phyloP scores from a whole-genome alignment of 2,329 filamentous ascomycete genomes.

The Didymella sp. region DNA sequence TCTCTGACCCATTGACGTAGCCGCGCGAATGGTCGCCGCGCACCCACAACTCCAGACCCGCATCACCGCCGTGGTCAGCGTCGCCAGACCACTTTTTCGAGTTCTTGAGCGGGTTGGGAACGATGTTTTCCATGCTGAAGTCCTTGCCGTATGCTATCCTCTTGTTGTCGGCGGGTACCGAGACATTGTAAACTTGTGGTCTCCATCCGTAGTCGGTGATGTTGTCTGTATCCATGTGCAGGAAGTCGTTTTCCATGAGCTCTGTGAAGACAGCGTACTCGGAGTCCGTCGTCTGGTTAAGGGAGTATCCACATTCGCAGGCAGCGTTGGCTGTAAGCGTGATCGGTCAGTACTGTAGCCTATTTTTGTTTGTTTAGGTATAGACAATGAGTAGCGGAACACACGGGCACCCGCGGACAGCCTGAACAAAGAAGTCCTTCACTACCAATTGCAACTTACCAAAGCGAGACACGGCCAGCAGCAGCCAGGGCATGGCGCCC shows the following conservation, averaged over 20 bases:
- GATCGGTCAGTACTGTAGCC: slow-evolving; percentile 18
- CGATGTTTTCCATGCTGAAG: slow-evolving; percentile 64
- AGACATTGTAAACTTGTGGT: slow-evolving; percentile 71
- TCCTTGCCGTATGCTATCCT: slow-evolving; percentile 72
- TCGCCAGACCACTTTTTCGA: slow-evolving; percentile 54
- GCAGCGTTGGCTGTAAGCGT: slow-evolving; percentile 51
- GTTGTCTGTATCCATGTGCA: slow-evolving; percentile 61
- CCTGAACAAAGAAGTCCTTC: neutral
- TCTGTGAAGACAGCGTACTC: slow-evolving; percentile 68
- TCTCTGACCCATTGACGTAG: slow-evolving; percentile 68
- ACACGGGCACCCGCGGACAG: slow-evolving; percentile 2
- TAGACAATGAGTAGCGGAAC: neutral
- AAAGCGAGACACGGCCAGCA: slow-evolving; percentile 41
- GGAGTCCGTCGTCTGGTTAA: slow-evolving; percentile 55
- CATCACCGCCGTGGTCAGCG: slow-evolving; percentile 54
- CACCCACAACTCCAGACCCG: slow-evolving; percentile 49
- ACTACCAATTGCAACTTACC: slow-evolving; percentile 30
- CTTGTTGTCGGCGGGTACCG: slow-evolving; percentile 55
- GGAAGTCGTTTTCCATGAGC: slow-evolving; percentile 74
- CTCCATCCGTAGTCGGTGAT: slow-evolving; percentile 63
- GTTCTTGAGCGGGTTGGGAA: slow-evolving; percentile 59
- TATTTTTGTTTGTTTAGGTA: neutral
- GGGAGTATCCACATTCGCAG: slow-evolving; percentile 77
- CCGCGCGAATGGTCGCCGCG: slow-evolving; percentile 51
- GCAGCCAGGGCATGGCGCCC: slow-evolving; percentile 38